Percentiles rank a stretch among this genome's conserved stretches.
phyloP scores from a whole-genome alignment of 1,139 yeast genomes.

The Scheffersomyces quercinus region DNA sequence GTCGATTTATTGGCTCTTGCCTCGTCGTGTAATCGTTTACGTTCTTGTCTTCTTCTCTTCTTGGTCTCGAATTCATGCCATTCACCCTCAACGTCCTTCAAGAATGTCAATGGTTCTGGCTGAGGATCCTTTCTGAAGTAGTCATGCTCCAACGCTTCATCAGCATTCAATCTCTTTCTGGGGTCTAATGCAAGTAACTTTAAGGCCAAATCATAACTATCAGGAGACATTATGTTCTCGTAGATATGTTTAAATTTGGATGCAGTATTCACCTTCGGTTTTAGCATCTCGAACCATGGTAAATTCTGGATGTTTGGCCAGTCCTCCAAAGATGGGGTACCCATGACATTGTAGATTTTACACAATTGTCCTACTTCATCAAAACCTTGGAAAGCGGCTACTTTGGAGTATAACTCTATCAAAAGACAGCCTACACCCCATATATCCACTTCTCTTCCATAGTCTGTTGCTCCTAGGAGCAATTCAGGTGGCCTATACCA shows the following conservation, averaged over 20 bases:
- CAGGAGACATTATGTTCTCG: constrained; percentile 46
- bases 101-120: constrained; percentile 50
- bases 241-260: constrained; percentile 52
- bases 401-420: constrained; percentile 73
- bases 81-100: constrained; percentile 67
- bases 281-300: constrained; percentile 91
- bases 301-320: constrained; percentile 79
- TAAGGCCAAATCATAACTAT: constrained; percentile 65
- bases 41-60: constrained; percentile 67
- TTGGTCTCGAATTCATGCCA: constrained; percentile 98
- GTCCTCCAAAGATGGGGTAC: constrained; percentile 71
- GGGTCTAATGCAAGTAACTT: constrained; percentile 73
- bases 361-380: constrained; percentile 85
- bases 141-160: constrained; percentile 59
- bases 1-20: constrained; percentile 13
- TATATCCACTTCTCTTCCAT: constrained; percentile 88
- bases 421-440: constrained; percentile 97
- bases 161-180: constrained; percentile 57
- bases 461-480: constrained; percentile 83
- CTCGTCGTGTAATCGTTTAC: constrained; percentile 44
- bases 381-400: constrained; percentile 81
- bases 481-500: constrained; percentile 99
- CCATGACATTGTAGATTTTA: constrained; percentile 79
- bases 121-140: constrained; percentile 71
- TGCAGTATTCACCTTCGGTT: constrained; percentile 53